Evolutionary conservation across 129 eudicot species (phyloP), one percentile per base, ranked within the genome.

Genomic region (Helianthus tuberosus): DNA sequence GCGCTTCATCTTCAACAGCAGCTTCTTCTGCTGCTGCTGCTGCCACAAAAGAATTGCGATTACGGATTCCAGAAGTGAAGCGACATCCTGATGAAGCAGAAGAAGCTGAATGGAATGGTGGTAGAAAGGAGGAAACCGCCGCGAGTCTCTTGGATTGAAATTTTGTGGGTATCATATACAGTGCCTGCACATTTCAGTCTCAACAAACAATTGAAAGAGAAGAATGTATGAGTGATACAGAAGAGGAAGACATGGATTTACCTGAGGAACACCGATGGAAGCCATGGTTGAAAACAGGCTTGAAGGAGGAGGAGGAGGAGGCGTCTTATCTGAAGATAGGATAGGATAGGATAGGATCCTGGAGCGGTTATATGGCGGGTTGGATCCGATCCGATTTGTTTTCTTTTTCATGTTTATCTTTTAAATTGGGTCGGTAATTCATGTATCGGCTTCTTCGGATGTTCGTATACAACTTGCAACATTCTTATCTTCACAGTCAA

Each of bases 191-290:
- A 66, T 8, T 46, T 14, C 48, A 43, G 47, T 8, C 10, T 43
- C 2, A 43, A 43, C 10, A n/a, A n/a, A n/a, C n/a, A 43, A 43
- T 43, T 43, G 10, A 43, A 6, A 6, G 10, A 6, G 10, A 6
- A 6, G 11, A 6, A 41, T 8, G 47, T 43, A 9, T 6, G 47
- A 6, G 47, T 43, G 47, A 6, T 2, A 43, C 7, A 43, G 47
- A 9, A 43, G 10, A 9, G 10, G 47, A 9, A 2, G 8, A 1
- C 8, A 8, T 7, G 1, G 4, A 8, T 1, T 47, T 32, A 84
- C 92, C 89, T 87, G 92, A 74, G 89, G 83, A 23, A 87, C 87
- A 79, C 79, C 79, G 58, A 55, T 81, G 77, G 87, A 72, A 49
- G 82, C 82, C 92, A 87, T 87, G 72, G 7, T 35, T 51, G 72